phyloP scores from a whole-genome alignment of 1,284 basidiomycete species.

The Trichosporon sp. region DNA sequence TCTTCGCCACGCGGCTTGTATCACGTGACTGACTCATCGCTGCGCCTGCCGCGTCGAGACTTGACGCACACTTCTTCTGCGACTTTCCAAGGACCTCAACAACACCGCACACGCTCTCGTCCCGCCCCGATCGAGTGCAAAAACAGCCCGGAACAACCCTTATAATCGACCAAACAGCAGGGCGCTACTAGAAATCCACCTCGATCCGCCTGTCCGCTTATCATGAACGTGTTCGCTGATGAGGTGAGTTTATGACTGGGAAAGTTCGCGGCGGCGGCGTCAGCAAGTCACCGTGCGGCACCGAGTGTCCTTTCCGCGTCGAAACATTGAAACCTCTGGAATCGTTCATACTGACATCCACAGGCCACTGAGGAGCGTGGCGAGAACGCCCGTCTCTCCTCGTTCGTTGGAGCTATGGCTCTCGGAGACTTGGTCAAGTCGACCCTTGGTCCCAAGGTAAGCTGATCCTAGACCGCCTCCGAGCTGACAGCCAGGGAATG shows the following conservation, averaged over 20 bases:
- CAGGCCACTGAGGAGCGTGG: slow-evolving; percentile 95
- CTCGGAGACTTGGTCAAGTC: slow-evolving; percentile 97
- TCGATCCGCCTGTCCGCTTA: slow-evolving; percentile 10
- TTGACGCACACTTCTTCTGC: slow-evolving; percentile 9
- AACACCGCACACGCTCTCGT: background rate
- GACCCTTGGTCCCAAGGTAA: slow-evolving; percentile 90
- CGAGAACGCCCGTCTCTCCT: slow-evolving; percentile 97
- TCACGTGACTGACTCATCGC: background rate
- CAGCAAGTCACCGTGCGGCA: background rate
- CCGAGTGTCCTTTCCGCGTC: background rate
- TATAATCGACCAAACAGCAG: background rate
- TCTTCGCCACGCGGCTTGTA: background rate
- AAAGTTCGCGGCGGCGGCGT: background rate
- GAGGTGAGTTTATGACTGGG: slow-evolving; percentile 34
- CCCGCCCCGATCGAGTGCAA: background rate
- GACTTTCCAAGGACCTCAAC: slow-evolving; percentile 2
- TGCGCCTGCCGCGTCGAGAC: background rate
- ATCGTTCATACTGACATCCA: background rate
- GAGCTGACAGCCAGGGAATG: slow-evolving; percentile 43
- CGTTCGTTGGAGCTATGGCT: slow-evolving; percentile 94
- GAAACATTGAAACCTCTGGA: background rate
- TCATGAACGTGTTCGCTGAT: slow-evolving; percentile 49
- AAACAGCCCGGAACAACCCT: background rate
- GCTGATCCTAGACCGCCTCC: background rate
- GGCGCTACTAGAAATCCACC: background rate